These are phyloP conservation scores for Oryza officinalis DNA, from an alignment of 176 grass and related monocot species.

Conservation along the genomic window DNA sequence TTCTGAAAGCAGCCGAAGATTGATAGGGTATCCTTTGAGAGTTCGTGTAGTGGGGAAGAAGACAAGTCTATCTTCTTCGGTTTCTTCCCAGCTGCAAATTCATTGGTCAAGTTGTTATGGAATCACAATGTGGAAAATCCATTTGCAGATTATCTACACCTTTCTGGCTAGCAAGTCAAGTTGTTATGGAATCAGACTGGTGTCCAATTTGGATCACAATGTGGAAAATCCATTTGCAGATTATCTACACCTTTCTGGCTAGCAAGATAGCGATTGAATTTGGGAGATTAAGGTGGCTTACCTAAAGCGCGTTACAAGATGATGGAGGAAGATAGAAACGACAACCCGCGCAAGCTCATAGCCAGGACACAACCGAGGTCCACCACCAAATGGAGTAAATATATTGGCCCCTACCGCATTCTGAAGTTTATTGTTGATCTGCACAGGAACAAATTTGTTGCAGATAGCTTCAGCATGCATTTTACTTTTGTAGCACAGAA, in stretches of 20 bases:
- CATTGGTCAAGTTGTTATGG: slow-evolving; percentile 24
- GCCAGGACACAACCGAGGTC: slow-evolving; percentile 77
- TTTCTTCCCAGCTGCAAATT: slow-evolving; percentile 79
- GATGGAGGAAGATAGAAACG: slow-evolving; percentile 84
- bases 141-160: neutral
- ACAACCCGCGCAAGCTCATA: slow-evolving; percentile 89
- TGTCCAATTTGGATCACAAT: neutral
- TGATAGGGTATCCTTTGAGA: slow-evolving; percentile 87
- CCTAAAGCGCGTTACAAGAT: slow-evolving; percentile 80
- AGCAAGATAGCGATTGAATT: slow-evolving; percentile 2
- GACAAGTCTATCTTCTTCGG: slow-evolving; percentile 74
- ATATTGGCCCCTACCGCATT: slow-evolving; percentile 50
- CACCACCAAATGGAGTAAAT: slow-evolving; percentile 91
- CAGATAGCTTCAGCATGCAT: neutral
- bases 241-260: neutral
- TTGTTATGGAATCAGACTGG: slow-evolving; percentile 13
- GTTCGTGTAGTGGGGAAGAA: slow-evolving; percentile 92
- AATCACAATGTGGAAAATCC: neutral
- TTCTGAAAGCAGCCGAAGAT: slow-evolving; percentile 38
- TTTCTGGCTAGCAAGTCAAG: neutral
- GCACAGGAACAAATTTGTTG: slow-evolving; percentile 15
- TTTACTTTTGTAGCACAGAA: neutral
- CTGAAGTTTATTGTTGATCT: slow-evolving; percentile 67
- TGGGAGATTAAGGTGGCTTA: slow-evolving; percentile 28
- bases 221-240: neutral